phyloP scores from a whole-genome alignment of 108 stramenopile genomes.

The Phaeodactylum tricornutum region DNA sequence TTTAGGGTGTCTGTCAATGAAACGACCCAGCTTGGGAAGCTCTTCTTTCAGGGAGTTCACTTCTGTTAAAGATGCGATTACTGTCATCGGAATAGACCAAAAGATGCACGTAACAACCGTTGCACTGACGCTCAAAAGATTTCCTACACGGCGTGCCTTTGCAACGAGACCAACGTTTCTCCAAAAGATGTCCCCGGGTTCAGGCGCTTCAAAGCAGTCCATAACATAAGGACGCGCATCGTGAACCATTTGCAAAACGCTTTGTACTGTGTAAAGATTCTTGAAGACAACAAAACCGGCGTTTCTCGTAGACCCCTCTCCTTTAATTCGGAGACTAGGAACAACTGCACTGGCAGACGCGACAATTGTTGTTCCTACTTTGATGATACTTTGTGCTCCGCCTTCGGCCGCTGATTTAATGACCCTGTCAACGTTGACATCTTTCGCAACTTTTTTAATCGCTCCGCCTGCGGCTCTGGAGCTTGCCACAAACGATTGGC shows the following conservation, averaged over 20 bases:
- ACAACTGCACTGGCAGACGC: too few relatives aligned
- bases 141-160: constrained; percentile 32
- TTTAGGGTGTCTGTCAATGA: constrained; percentile 22
- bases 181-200: constrained; percentile 37
- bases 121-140: constrained; percentile 25
- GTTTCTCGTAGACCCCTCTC: too few relatives aligned
- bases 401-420: too few relatives aligned
- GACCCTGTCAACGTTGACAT: too few relatives aligned
- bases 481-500: too few relatives aligned
- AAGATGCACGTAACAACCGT: constrained; percentile 39
- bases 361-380: too few relatives aligned
- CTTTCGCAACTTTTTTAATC: too few relatives aligned
- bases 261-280: constrained; percentile 16
- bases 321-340: too few relatives aligned
- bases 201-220: constrained; percentile 38
- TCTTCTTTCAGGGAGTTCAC: constrained; percentile 27
- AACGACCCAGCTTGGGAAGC: constrained; percentile 20
- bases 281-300: constrained; percentile 41
- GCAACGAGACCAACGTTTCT: constrained; percentile 39
- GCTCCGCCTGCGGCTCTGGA: too few relatives aligned
- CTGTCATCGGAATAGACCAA: constrained; percentile 55
- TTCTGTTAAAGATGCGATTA: constrained; percentile 42
- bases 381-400: too few relatives aligned
- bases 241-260: constrained; percentile 35
- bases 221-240: constrained; percentile 20